Conservation (phyloP, 305 asterid species). For the Caryopteris hybrid region DNA sequence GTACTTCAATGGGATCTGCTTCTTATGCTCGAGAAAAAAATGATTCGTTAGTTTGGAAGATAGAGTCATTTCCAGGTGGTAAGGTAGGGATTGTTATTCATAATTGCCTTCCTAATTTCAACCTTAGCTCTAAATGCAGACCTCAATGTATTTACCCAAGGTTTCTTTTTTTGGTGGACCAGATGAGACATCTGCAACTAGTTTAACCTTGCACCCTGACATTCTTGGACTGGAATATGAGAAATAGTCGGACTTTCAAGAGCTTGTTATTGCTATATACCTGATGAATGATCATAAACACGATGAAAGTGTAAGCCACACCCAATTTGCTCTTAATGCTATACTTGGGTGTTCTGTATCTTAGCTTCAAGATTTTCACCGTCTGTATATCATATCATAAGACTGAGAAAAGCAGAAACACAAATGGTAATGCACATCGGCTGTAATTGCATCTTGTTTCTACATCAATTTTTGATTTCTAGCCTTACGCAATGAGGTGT, state of each 20-base stretch:
- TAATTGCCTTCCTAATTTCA: background rate
- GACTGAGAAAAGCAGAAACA: no score
- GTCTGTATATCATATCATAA: no score
- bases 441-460: no score
- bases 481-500: no score
- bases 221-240: background rate
- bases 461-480: no score
- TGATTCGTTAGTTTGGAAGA: conserved; percentile 92
- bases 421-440: no score
- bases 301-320: no score
- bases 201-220: background rate
- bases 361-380: no score
- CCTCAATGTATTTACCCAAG: background rate
- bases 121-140: no score
- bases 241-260: background rate
- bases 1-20: conserved; percentile 95
- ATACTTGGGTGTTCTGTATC: no score
- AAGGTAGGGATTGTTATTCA: conserved; percentile 46
- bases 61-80: conserved; percentile 93
- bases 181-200: background rate
- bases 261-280: no score
- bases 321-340: background rate
- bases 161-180: background rate
- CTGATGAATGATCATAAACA: background rate
- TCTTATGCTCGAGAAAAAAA: conserved; percentile 82